Evolutionary conservation across 306 rosid genomes (phyloP), one percentile per base, ranked within the genome.

Genomic region (Rubus parviflorus): DNA sequence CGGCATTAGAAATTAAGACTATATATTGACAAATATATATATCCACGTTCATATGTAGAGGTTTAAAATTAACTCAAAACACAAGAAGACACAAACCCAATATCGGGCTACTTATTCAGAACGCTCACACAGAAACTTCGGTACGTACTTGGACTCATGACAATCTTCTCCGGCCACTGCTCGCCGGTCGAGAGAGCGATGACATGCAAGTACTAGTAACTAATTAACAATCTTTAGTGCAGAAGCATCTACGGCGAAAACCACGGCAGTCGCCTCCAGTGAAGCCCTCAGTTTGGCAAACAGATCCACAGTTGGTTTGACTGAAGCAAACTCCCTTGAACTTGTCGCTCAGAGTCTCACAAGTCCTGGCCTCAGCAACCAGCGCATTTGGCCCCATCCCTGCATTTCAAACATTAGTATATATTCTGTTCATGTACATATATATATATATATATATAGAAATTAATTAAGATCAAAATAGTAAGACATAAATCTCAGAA

Each of bases 251-350:
- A 42, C 84, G 88, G 43, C 88, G 84, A 30, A 86, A 69, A 46
- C 95, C 95, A 30, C 79, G 88, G 79, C 95, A 90, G 5, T 76
- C 68, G 20, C 95, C 92, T 7, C 79, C 85, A 1, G 43, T 53
- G 64, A 88, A 88, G 47, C 80, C 84, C 79, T 90, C 90, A 0
- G 82, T 72, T 45, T 73, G 47, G 74, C 94, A 90, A 22, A 88
- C 79, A 38, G 75, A 4, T 6, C 81, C 90, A 51, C 95, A 88
- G 52, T 88, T 85, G 25, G 45, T 67, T 17, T 62, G 54, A 38
- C 89, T 81, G n/a, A 37, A 16, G 49, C 96, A 90, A 0, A 14
- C 0, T 6, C 92, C 92, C 57, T 82, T 83, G 86, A 85, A 88
- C 1, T 62, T 63, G 11, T 83, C 82, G 81, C 91, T 90, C 64